A percentile compares a stretch with the other conserved stretches of the same genome.
Evolutionary conservation across 73 alveolate species (phyloP).

Genomic region (Paramecium primaurelia): DNA sequence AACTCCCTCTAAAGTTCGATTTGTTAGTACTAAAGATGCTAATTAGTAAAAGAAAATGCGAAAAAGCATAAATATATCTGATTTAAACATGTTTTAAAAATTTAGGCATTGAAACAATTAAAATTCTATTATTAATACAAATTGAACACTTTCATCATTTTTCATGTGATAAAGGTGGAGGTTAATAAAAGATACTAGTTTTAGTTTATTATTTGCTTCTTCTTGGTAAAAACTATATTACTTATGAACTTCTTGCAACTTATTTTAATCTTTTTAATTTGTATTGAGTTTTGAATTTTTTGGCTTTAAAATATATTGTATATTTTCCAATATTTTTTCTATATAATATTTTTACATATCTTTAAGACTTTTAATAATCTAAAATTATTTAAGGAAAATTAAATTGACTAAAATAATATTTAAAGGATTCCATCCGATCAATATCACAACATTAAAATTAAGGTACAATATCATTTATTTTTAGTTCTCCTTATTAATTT

Average conservation of each 20-base stretch:
- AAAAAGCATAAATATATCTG: neutral
- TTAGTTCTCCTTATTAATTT: neutral
- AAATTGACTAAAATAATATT: neutral
- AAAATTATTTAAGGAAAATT: neutral
- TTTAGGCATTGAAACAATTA: neutral
- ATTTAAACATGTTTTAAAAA: neutral
- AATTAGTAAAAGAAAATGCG: neutral
- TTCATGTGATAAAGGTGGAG: neutral
- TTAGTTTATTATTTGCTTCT: neutral
- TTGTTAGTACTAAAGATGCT: neutral
- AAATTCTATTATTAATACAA: neutral
- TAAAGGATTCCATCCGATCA: neutral
- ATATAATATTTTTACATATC: neutral
- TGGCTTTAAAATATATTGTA: neutral
- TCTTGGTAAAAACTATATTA: neutral
- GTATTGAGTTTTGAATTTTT: neutral
- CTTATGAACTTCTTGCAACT: neutral
- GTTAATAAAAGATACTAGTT: neutral
- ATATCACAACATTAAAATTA: neutral
- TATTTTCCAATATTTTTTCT: neutral
- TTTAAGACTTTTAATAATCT: neutral
- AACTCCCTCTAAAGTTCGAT: slow-evolving; percentile 32
- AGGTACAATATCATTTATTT: neutral
- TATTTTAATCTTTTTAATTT: neutral
- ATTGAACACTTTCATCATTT: neutral